Conservation (phyloP, 176 grass and related monocot genomes). For the barley (Hordeum vulgare) region MorexV3_pseudomolecules_assembly NC_058519.1:644751957-644752456, state of each 20-base stretch:
- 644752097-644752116: background rate
- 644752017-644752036: too few relatives aligned
- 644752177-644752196: conserved; percentile 47
- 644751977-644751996: too few relatives aligned
- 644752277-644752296: conserved; percentile 11
- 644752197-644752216: conserved; percentile 62
- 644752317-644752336: too few relatives aligned
- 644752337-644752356: background rate
- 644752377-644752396: conserved; percentile 27
- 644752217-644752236: conserved; percentile 61
- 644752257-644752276: conserved; percentile 53
- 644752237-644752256: conserved; percentile 66
- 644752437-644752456: conserved; percentile 30
- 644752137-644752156: conserved; percentile 51
- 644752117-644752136: conserved; percentile 47
- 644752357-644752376: conserved; percentile 23
- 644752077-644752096: too few relatives aligned
- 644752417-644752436: too few relatives aligned
- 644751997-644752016: too few relatives aligned
- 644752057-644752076: too few relatives aligned
- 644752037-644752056: too few relatives aligned
- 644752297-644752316: too few relatives aligned
- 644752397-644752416: conserved; percentile 23
- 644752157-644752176: conserved; percentile 34
- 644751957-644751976: too few relatives aligned